Evolutionary conservation across 2,329 filamentous ascomycete genomes (phyloP), one percentile per base, ranked within the genome.

Genomic region (Boeremia exigua): DNA sequence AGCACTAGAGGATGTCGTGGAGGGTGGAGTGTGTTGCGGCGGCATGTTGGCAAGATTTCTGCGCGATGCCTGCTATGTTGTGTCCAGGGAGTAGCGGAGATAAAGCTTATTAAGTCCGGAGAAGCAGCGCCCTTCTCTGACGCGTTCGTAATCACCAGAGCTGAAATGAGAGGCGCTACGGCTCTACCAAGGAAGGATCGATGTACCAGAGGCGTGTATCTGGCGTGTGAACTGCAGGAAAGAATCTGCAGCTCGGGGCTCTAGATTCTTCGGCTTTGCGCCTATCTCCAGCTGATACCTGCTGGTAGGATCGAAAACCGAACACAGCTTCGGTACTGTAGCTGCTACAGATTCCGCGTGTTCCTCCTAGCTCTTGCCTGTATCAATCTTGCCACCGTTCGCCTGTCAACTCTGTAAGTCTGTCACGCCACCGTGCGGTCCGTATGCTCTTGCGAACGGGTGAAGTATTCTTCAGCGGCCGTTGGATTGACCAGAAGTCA

Each of bases 1-100:
- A 56, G 87, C 87, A 62, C 81, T 87, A 14, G 92, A 95, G 8
- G 91, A 90, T 32, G 87, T 88, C 49, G 89, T 91, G 28, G 90
- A 92, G 17, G 89, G 87, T 51, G 91, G 89, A 46, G 90, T 92
- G 23, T 56, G 32, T 51, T 56, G 53, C 17, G 89, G 89, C 57
- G 87, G 86, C 89, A 92, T 91, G 45, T 46, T 66, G 47, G 19
- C 46, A 23, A 44, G 6, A 43, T n/a, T 51, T 39, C 29, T 39
- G 11, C 14, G 15, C 5, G 14, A 17, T 12, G 9, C 36, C 37
- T 29, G 10, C 39, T 25, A 25, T n/a, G n/a, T 6, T 29, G 27
- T 15, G 14, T 11, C 38, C 57, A 15, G 58, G 60, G 62, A 7
- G 54, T 25, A 58, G 47, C 60, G 67, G 62, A 56, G 40, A 61